Base-by-base conservation (phyloP, 257 asterid species). In the Lithospermum erythrorhizon region DNA sequence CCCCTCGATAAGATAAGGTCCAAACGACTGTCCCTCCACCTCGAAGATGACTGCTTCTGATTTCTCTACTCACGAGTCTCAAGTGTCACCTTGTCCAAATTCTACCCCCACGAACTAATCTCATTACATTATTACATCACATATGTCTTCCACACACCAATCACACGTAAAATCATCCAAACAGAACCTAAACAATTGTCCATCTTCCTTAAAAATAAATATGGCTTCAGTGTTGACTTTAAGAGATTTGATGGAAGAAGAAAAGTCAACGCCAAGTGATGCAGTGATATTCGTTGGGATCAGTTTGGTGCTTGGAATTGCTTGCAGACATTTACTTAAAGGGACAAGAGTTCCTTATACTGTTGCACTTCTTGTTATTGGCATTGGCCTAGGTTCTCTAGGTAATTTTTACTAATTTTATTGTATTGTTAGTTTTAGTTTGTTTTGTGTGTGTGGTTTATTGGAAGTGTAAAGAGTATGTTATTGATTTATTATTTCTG, bases 311-410 rank as follows among this genome's bases (percentile, higher is more conserved):
- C 73, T 91, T 74, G 98, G 98, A 58, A 84, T 91, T 16, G 95
- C 86, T 0, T 72, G 81, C 35, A 81, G 98, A 53, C 97, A 88
- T 72, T 65, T 75, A 57, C 88, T 91, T 64, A 76, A 90, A 73
- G 98, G 97, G 30, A 86, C 97, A 60, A 86, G 96, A 48, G 98
- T 91, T 58, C 98, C 98, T 35, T 91, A 91, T 71, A 88, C 98
- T 9, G 90, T 91, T 16, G 95, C 94, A 30, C 61, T 91, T 67
- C 98, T 91, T 21, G 61, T 91, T 72, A 74, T 91, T 53, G 98
- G 98, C 64, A 70, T 84, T 72, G 89, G 94, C 62, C 78, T 91
- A 14, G 98, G 98, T 49, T 79, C 89, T 70, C 61, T 88, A 76
- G 98, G 98, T 90, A n/a, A 14, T 67, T n/a, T 57, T 3, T 55